Evolutionary conservation across 208 protist genomes (phyloP).

Genomic region (Leishmania amazonensis): DNA sequence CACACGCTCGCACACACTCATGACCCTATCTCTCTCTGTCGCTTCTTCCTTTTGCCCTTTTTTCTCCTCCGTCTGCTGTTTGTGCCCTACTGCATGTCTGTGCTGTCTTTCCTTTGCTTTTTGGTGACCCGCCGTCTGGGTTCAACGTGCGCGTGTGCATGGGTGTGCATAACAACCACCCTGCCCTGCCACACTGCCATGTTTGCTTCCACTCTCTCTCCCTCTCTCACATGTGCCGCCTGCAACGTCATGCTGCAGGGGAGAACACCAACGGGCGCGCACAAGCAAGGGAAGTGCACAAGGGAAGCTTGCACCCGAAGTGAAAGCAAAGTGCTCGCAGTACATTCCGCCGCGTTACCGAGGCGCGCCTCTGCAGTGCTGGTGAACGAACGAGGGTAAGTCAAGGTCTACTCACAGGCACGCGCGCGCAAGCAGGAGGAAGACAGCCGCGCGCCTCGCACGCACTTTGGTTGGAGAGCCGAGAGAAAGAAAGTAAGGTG

Average conservation of each 20-base stretch:
- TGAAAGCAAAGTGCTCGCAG: neutral
- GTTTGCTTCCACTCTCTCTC: slow-evolving; percentile 1
- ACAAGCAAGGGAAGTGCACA: neutral
- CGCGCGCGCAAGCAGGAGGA: neutral
- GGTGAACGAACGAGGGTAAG: neutral
- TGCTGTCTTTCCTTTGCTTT: neutral
- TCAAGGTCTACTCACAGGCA: neutral
- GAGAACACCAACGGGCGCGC: neutral
- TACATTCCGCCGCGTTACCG: neutral
- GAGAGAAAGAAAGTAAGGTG: neutral
- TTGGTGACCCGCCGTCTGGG: neutral
- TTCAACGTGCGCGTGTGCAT: neutral
- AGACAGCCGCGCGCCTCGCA: neutral
- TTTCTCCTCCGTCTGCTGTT: no score
- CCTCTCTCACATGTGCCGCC: neutral
- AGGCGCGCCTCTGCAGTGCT: neutral
- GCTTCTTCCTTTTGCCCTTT: no score
- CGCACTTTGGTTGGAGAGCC: neutral
- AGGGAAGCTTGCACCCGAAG: neutral
- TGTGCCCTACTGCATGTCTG: no score
- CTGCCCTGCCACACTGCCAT: neutral
- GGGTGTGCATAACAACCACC: no score
- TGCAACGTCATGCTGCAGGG: neutral
- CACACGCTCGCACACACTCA: neutral
- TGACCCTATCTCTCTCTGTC: neutral